phyloP scores from a whole-genome alignment of 2,329 filamentous ascomycete species.

The Microdochium nivale region DNA sequence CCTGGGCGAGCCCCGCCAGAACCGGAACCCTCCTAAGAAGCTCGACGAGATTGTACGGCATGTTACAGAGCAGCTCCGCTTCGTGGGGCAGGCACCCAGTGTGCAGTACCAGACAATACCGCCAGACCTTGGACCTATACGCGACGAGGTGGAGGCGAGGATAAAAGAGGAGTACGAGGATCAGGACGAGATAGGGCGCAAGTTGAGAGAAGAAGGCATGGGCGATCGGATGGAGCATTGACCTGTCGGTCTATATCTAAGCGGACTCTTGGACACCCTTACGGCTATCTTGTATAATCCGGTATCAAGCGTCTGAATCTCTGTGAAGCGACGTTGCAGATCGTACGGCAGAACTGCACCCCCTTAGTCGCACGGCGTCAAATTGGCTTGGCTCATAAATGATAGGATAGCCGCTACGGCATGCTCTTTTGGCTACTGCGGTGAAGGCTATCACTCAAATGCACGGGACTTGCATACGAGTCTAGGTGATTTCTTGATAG shows the following conservation, averaged over 20 bases:
- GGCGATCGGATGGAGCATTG: constrained; percentile 47
- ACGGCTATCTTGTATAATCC: too few species aligned
- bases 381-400: too few species aligned
- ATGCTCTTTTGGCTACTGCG: too few species aligned
- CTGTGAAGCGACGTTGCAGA: too few species aligned
- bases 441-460: too few species aligned
- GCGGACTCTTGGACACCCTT: not conserved
- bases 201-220: constrained; percentile 46
- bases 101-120: constrained; percentile 78
- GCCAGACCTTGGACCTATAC: constrained; percentile 60
- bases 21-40: constrained; percentile 71
- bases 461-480: too few species aligned
- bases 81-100: constrained; percentile 76
- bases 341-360: too few species aligned
- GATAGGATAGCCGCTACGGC: too few species aligned
- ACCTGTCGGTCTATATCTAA: not conserved
- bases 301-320: too few species aligned
- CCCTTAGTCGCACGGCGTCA: too few species aligned
- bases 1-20: constrained; percentile 59
- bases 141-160: constrained; percentile 60
- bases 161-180: constrained; percentile 58
- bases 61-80: constrained; percentile 77
- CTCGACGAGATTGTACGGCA: constrained; percentile 68
- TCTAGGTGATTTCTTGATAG: too few species aligned
- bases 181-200: constrained; percentile 43